Evolutionary conservation across 257 asterid genomes (phyloP), one percentile per base, ranked within the genome.

Genomic region (Jacaranda mimosifolia): DNA sequence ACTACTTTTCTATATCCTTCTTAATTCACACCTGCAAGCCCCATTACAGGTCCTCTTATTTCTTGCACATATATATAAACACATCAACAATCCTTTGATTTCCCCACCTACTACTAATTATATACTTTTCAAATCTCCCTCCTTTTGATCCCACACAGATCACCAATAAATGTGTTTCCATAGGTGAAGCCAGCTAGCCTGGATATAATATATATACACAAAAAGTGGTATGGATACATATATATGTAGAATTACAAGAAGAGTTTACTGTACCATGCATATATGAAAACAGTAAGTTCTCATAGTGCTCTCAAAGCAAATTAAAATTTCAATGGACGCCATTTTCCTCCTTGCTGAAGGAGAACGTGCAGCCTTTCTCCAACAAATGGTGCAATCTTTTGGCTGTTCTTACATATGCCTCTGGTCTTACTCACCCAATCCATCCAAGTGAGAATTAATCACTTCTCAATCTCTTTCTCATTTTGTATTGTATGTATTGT

Each of bases 341-440:
- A 68, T 93, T 15, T 91, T 93, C 76, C 81, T 57, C 69, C 91
- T 87, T 3, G 85, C 77, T 7, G 90, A 87, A 45, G 89, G 75
- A 56, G 95, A 89, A 0, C 88, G 96, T 1, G 26, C 90, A 13
- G 72, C 75, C 66, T 84, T 88, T 55, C 87, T 94, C 40, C 85
- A 74, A 12, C 80, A 82, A 3, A 86, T 91, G 80, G 71, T 87
- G 82, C 91, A 87, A 56, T 69, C 88, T 48, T 75, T 83, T 48
- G 90, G 88, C 1, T 82, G 89, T 74, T 74, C 86, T 45, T 85
- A 94, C 83, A 72, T 94, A 78, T 92, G 97, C 80, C 87, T 94
- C 1, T 91, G 97, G 96, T 86, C 88, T 45, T 85, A 84, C 73
- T 10, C 79, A 9, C 87, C 86, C 21, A 87, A 80, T 2, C 85